Conservation (phyloP, 257 asterid genomes). For the Asclepias syriaca region DNA sequence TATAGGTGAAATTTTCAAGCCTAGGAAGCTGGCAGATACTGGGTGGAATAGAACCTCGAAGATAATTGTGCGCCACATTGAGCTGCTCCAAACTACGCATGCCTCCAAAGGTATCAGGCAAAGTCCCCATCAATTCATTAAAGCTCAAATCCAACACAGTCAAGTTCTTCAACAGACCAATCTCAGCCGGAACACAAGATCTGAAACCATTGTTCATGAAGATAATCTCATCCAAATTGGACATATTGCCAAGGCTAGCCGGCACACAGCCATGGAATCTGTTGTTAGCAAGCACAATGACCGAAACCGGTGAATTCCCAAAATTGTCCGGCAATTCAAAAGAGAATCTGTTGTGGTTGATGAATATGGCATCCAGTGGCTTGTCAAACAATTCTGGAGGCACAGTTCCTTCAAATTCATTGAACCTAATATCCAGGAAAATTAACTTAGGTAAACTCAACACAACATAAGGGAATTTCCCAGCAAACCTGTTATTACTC, state of each 20-base stretch:
- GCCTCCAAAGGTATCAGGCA: constrained; percentile 61
- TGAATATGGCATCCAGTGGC: constrained; percentile 77
- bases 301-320: constrained; percentile 89
- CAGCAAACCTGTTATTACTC: constrained; percentile 86
- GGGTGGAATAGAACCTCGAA: constrained; percentile 56
- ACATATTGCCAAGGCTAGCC: constrained; percentile 75
- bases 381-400: constrained; percentile 64
- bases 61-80: constrained; percentile 65
- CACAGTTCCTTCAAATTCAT: constrained; percentile 82
- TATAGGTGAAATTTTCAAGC: constrained; percentile 59
- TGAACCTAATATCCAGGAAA: constrained; percentile 60
- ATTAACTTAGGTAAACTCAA: constrained; percentile 54
- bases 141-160: constrained; percentile 66
- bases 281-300: constrained; percentile 68
- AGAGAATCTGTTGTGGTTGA: constrained; percentile 65
- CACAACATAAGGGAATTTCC: constrained; percentile 81
- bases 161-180: constrained; percentile 61
- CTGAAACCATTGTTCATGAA: constrained; percentile 62
- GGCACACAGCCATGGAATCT: constrained; percentile 82
- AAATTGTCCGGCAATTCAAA: constrained; percentile 83
- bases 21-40: constrained; percentile 59
- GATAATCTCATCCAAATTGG: constrained; percentile 58
- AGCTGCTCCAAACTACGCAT: constrained; percentile 74
- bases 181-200: constrained; percentile 75
- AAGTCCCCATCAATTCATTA: constrained; percentile 55